Percentiles rank a stretch among this genome's conserved stretches.
Evolutionary conservation across 148 eudicot species (phyloP).

Genomic region (Cornus controversa): DNA sequence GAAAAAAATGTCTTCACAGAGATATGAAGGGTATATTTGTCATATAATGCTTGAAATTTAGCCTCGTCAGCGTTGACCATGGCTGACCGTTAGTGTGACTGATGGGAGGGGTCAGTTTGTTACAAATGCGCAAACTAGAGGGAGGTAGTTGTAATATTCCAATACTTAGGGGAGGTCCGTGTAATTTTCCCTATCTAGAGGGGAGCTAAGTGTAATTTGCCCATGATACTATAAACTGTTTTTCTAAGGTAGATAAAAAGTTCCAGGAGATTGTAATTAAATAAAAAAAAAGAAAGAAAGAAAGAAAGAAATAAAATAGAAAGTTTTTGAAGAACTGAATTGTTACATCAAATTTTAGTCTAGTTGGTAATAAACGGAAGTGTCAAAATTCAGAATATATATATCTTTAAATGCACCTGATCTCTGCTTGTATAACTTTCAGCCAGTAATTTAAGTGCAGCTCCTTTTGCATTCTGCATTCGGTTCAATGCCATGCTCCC

Average conservation of each 20-base stretch:
- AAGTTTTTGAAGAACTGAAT: background rate
- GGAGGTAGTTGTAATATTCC: no score
- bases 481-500: constrained; percentile 99
- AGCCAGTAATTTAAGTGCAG: constrained; percentile 90
- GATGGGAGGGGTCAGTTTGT: no score
- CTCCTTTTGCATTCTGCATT: constrained; percentile 99
- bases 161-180: no score
- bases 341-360: background rate
- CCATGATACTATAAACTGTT: background rate
- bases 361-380: background rate
- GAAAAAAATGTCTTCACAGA: no score
- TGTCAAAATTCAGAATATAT: background rate
- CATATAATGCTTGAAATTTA: no score
- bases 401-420: constrained; percentile 52
- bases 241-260: background rate
- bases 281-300: background rate
- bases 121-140: no score
- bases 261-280: background rate
- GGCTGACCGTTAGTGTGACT: no score
- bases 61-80: no score
- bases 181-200: no score
- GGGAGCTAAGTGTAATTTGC: no score
- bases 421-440: constrained; percentile 99
- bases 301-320: background rate
- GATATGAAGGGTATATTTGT: no score